Evolutionary conservation across 257 asterid species (phyloP), one percentile per base, ranked within the genome.

Genomic region (Mitragyna speciosa): DNA sequence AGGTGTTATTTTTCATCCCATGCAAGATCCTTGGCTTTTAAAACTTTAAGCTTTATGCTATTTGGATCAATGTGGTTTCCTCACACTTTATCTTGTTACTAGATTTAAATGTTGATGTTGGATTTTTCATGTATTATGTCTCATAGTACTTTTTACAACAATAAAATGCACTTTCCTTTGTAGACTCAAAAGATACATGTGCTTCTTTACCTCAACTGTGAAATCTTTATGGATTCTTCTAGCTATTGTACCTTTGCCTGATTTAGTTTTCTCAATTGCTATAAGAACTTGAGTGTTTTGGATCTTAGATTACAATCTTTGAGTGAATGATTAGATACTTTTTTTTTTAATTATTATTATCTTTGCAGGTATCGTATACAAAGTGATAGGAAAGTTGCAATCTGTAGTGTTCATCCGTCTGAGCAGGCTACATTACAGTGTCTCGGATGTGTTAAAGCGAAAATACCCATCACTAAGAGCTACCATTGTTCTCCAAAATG

Each of bases 361-460:
- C 72, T 70, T 73, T 87, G 79, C 89, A 96, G 99, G 99, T 96
- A 92, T 69, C 94, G 99, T 48, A 84, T 96, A 84, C 98, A 92
- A 83, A 96, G 97, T 90, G 98, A 96, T 88, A 91, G 74, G 80
- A 91, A 91, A 84, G 92, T 91, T 79, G 87, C 98, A 74, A 90
- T 94, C 76, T 96, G 99, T 83, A 91, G 97, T 78, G 89, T 96
- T 76, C 99, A 96, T 84, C 96, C 98, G 76, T 87, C 98, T 33
- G 97, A 89, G 85, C 96, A 92, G 84, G 99, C 99, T 58, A 92
- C 97, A 58, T 80, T 92, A 78, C 99, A 96, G 84, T 96, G 99
- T 88, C 84, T 96, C 58, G 93, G 94, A 74, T 96, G 99, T 84
- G 86, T 96, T 70, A 94, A 96, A 87, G 97, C 96, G 54, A 96